These are phyloP conservation scores for Trichoderma parareesei DNA, from an alignment of 495 filamentous ascomycete species.

Conservation along the genomic window DNA sequence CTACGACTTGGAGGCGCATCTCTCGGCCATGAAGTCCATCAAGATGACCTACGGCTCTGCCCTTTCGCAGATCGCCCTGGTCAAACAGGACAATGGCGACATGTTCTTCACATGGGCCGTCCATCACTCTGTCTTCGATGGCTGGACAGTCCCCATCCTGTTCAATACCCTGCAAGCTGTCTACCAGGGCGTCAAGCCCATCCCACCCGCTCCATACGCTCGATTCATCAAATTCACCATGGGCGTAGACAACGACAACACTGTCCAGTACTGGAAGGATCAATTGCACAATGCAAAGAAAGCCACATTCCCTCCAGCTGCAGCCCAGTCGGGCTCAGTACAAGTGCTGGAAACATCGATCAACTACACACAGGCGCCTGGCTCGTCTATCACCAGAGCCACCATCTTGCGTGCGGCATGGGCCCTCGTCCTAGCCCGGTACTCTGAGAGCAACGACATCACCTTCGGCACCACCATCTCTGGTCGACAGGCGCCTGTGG, in stretches of 20 bases:
- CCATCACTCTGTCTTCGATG: slow-evolving; percentile 12
- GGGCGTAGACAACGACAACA: background rate
- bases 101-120: slow-evolving; percentile 10
- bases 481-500: slow-evolving; percentile 18
- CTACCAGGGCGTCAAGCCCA: background rate
- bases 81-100: slow-evolving; percentile 9
- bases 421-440: slow-evolving; percentile 19
- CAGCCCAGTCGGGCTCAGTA: background rate
- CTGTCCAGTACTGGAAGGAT: slow-evolving; percentile 7
- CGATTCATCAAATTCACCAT: slow-evolving; percentile 2
- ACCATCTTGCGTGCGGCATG: slow-evolving; percentile 34
- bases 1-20: background rate
- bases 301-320: background rate
- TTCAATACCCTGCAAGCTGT: background rate
- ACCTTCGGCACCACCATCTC: slow-evolving; percentile 41
- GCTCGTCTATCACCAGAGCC: slow-evolving; percentile 17
- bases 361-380: slow-evolving; percentile 20
- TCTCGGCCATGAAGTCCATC: background rate
- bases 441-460: slow-evolving; percentile 33
- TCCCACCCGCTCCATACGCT: background rate
- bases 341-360: slow-evolving; percentile 8
- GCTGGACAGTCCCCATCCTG: slow-evolving; percentile 6
- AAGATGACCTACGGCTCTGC: slow-evolving; percentile 6
- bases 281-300: background rate
- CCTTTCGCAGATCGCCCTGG: background rate